Percentiles rank a stretch among this genome's conserved stretches.
Conservation (phyloP, 106 monocot genomes). For the Xerophyta viscosa region DNA sequence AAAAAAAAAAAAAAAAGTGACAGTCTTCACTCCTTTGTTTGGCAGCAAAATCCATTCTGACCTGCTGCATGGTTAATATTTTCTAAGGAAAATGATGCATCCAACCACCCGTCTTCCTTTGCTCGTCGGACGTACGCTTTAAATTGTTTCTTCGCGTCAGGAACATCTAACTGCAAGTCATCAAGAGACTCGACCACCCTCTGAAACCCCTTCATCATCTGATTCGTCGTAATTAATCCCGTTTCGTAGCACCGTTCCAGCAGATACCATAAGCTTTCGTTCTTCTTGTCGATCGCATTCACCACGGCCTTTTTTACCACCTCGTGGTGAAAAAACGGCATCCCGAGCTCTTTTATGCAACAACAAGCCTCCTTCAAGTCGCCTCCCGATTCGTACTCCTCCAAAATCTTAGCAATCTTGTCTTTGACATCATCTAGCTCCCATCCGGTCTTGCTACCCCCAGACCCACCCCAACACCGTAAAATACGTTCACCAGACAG, state of each 20-base stretch:
- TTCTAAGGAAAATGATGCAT: slow-evolving; percentile 27
- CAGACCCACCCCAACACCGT: slow-evolving; percentile 75
- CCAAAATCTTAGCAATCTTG: slow-evolving; percentile 54
- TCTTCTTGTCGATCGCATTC: slow-evolving; percentile 62
- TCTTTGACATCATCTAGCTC: slow-evolving; percentile 69
- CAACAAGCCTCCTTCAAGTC: slow-evolving; percentile 57
- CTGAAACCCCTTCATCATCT: slow-evolving; percentile 69
- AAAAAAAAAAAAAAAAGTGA: no score
- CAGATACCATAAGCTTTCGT: slow-evolving; percentile 39
- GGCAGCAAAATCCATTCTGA: no score
- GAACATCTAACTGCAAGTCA: slow-evolving; percentile 59
- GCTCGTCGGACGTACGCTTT: slow-evolving; percentile 35
- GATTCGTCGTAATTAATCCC: slow-evolving; percentile 55
- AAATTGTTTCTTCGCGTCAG: slow-evolving; percentile 44
- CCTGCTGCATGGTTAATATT: no score
- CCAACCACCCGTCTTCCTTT: slow-evolving; percentile 46
- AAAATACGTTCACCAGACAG: slow-evolving; percentile 63
- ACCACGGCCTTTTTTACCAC: slow-evolving; percentile 72
- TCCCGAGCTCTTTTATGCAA: slow-evolving; percentile 76
- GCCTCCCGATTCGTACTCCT: slow-evolving; percentile 69
- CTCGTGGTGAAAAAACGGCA: slow-evolving; percentile 92
- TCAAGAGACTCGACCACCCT: slow-evolving; percentile 56
- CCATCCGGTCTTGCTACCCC: slow-evolving; percentile 51
- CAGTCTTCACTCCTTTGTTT: no score
- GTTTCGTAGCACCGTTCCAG: slow-evolving; percentile 28